Base-by-base conservation (phyloP, 169 alveolate genomes). In the Miamiensis avidus region DNA sequence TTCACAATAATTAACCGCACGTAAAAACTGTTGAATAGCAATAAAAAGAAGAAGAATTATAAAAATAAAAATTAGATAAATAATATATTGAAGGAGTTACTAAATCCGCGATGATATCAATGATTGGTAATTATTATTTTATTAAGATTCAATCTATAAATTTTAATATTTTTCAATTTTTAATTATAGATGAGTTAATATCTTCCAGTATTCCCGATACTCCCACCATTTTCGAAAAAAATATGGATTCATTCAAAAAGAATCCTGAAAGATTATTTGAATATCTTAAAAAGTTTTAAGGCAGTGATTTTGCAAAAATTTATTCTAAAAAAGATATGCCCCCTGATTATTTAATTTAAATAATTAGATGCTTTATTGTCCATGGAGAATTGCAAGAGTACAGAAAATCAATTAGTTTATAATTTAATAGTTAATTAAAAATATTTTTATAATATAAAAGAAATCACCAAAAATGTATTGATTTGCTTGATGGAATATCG, bases 301-400 rank as follows among this genome's bases (percentile, higher is more conserved):
- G 73, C 34, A 65, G 73, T 28, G 81, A 83, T 69, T 78, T 82
- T 65, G 86, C 64, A 65, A 31, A 83, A 64, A 26, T 83, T 65
- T 88, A 83, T 81, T 34, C 65, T 16, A 85, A 79, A 27, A 84
- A 84, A 29, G 88, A 88, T 79, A 77, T 86, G 1, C 90, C 90
- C n/a, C 72, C 83, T 49, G 86, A 86, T 31, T 64, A 79, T 29
- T 75, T 86, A 49, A 49, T 86, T 0, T 69, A 31, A 31, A 65
- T 86, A 29, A 65, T 85, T 25, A 26, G 79, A 65, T 81, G 69
- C 20, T 65, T 76, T 1, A 73, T 29, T 73, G 83, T 74, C 78
- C 79, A 30, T 20, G 82, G 74, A 34, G 76, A n/a, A 32, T 28
- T 29, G 72, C 34, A 78, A 75, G 30, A 31, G 27, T 75, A 74